phyloP scores from a whole-genome alignment of 257 asterid species.

The Echium plantagineum region DNA sequence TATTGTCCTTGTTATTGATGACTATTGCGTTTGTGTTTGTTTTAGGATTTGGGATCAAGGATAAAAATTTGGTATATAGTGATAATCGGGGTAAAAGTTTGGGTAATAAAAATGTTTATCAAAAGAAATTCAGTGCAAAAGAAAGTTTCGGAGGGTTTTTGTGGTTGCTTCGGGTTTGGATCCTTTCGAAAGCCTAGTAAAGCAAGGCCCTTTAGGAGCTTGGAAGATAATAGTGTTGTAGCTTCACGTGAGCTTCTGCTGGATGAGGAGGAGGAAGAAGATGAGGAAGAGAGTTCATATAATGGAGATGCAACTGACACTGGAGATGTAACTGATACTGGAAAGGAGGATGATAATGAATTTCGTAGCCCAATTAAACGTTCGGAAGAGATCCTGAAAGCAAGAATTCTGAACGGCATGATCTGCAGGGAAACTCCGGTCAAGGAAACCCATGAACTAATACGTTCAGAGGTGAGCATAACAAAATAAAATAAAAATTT shows the following conservation, averaged over 20 bases:
- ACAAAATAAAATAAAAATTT: slow-evolving; percentile 1
- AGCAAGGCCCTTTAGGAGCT: slow-evolving; percentile 13
- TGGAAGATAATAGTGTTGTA: slow-evolving; percentile 4
- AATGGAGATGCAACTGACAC: slow-evolving; percentile 52
- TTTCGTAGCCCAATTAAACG: slow-evolving; percentile 59
- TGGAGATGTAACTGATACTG: slow-evolving; percentile 50
- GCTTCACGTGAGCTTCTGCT: slow-evolving; percentile 50
- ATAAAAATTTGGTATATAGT: slow-evolving; percentile 16
- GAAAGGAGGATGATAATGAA: slow-evolving; percentile 50
- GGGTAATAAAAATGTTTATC: slow-evolving; percentile 19
- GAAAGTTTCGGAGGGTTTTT: slow-evolving; percentile 63
- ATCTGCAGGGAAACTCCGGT: slow-evolving; percentile 90
- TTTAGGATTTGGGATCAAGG: slow-evolving; percentile 47
- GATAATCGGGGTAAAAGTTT: slow-evolving; percentile 10
- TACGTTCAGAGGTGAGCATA: slow-evolving; percentile 66
- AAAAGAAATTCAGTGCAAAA: slow-evolving; percentile 31
- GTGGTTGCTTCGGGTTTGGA: slow-evolving; percentile 89
- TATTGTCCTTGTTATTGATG: neutral
- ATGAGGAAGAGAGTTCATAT: slow-evolving; percentile 35
- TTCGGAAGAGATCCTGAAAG: slow-evolving; percentile 66
- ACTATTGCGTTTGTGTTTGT: slow-evolving; percentile 1
- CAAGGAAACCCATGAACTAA: slow-evolving; percentile 57
- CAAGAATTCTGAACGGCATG: slow-evolving; percentile 49
- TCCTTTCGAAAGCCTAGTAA: slow-evolving; percentile 48
- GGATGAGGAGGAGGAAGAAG: slow-evolving; percentile 18